These are phyloP conservation scores for Trypanosoma lewisi DNA, from an alignment of 208 protist genomes.

Conservation along the genomic window DNA sequence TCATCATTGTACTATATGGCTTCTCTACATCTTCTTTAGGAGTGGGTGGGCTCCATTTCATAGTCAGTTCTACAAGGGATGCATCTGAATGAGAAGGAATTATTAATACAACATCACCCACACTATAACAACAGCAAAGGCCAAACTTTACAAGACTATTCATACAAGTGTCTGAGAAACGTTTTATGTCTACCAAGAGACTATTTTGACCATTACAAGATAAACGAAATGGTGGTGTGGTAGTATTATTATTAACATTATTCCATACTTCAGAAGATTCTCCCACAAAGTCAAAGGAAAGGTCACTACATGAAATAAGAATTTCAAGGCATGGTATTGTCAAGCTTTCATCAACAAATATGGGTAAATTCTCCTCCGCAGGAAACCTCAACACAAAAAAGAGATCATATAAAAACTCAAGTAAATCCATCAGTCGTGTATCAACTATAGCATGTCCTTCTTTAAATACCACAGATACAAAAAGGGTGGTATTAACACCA, in stretches of 20 bases:
- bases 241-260: too few relatives aligned
- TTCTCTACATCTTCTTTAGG: background rate
- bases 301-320: constrained; percentile 8
- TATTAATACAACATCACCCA: constrained; percentile 7
- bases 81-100: background rate
- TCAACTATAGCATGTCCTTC: constrained; percentile 3
- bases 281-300: constrained; percentile 21
- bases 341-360: constrained; percentile 10
- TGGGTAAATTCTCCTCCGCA: constrained; percentile 1
- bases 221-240: constrained; percentile 12
- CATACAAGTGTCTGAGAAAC: constrained; percentile 22
- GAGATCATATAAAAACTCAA: constrained; percentile 20
- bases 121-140: background rate
- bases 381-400: constrained; percentile 5
- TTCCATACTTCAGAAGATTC: constrained; percentile 13
- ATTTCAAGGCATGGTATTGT: constrained; percentile 3
- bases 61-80: background rate
- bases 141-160: constrained; percentile 1
- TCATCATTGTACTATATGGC: background rate
- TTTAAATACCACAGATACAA: constrained; percentile 6
- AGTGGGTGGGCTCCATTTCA: constrained; percentile 15
- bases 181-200: constrained; percentile 11
- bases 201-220: constrained; percentile 6
- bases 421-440: constrained; percentile 3
- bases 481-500: background rate